Evolutionary conservation across 495 filamentous ascomycete genomes (phyloP).

Genomic region (Sordaria brevicollis): DNA sequence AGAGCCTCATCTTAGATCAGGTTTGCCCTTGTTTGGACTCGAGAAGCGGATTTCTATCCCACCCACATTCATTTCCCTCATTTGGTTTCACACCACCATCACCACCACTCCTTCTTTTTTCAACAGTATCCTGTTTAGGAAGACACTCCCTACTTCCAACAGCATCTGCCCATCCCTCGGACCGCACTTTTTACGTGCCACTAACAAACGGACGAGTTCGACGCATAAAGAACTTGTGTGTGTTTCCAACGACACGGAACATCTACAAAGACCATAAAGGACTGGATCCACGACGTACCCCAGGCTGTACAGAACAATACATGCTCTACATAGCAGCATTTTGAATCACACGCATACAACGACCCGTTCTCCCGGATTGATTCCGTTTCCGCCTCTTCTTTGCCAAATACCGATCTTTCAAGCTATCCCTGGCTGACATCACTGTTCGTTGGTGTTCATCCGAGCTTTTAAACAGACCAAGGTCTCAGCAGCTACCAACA

Average conservation of each 20-base stretch:
- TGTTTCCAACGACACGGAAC: not conserved
- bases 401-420: not conserved
- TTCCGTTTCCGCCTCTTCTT: not conserved
- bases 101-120: not conserved
- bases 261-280: not conserved
- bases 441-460: not conserved
- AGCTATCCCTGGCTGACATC: not conserved
- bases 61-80: not conserved
- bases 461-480: not conserved
- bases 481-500: not conserved
- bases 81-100: not conserved
- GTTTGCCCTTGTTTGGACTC: not conserved
- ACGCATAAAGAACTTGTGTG: not conserved
- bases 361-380: not conserved
- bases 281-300: conserved; percentile 4
- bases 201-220: not conserved
- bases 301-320: not conserved
- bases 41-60: not conserved
- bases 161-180: not conserved
- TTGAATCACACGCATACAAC: not conserved
- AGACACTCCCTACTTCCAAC: not conserved
- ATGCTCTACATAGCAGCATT: not conserved
- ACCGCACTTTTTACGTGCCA: not conserved
- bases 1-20: not conserved
- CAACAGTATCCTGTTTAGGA: not conserved